Evolutionary conservation across 1,284 basidiomycete genomes (phyloP), one percentile per base, ranked within the genome.

Genomic region (Pterula multifida): DNA sequence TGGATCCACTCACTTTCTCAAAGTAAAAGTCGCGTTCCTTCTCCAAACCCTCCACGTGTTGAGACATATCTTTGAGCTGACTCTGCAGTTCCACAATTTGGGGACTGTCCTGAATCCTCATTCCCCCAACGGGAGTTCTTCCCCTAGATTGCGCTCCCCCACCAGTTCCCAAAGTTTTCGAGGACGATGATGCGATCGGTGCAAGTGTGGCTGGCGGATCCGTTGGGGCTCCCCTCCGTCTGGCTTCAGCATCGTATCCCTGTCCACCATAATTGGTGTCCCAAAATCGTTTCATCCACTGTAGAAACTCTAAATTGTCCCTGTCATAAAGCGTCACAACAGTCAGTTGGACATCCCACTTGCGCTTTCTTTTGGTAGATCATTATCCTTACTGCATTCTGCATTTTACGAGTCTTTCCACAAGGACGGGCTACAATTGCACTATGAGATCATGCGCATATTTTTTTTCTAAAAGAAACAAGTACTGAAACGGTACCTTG

Each of bases 1-100:
- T n/a, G n/a, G n/a, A n/a, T n/a, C n/a, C n/a, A 61, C 76, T 48
- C 56, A 89, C 90, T 81, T 98, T 98, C 60, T 87, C 84, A 69
- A 98, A 98, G 70, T 98, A 98, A 66, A 98, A 98, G 66, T 98
- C 94, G 42, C 94, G 73, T 70, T 98, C 93, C 69, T 92, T 95
- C 72, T 94, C 89, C 39, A 93, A 70, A 0, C 88, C 88, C 63
- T 94, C 92, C 55, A 96, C 73, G 59, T 90, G 85, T 1, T 74
- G 65, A 50, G 82, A 80, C 72, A 97, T 75, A 57, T 98, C 95
- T 58, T 81, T 76, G 54, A 96, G 71, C 65, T 97, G 90, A 0
- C 70, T 19, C 13, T 42, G 13, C 17, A 42, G 19, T 4, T 6
- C 39, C 6, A 17, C 39, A 6, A 42, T 17, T 17, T 42, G 39